These are phyloP conservation scores for Suillus subalutaceus DNA, from an alignment of 768 basidiomycete genomes.

Conservation along the genomic window DNA sequence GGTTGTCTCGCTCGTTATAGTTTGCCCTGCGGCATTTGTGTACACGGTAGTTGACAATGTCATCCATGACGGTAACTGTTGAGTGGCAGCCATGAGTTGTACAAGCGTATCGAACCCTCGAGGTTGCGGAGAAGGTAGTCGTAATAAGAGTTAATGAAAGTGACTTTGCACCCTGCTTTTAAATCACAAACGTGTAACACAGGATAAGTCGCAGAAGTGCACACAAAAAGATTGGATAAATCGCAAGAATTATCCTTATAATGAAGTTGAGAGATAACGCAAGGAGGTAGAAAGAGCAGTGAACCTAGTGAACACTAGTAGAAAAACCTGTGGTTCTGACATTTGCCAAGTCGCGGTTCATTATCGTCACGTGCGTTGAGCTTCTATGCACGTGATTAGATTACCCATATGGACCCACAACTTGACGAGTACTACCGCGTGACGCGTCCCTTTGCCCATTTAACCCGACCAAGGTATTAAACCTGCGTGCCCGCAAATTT, in stretches of 20 bases:
- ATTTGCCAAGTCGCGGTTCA: conserved; percentile 30
- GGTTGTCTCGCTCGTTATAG: conserved; percentile 59
- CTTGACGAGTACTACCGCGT: too few relatives aligned
- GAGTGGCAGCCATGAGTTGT: conserved; percentile 46
- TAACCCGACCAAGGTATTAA: too few relatives aligned
- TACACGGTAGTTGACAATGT: conserved; percentile 54
- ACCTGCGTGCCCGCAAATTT: not conserved
- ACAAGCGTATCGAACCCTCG: conserved; percentile 15
- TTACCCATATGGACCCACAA: too few relatives aligned
- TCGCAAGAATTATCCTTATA: conserved; percentile 18
- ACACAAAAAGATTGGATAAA: not conserved
- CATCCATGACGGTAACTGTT: conserved; percentile 75
- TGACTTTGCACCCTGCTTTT: conserved; percentile 17
- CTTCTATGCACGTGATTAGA: conserved; percentile 17
- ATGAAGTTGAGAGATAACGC: conserved; percentile 22
- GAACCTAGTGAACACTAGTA: not conserved
- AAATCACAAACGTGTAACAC: conserved; percentile 6
- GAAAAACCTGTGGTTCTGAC: not conserved
- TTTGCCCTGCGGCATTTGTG: conserved; percentile 54
- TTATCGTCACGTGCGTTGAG: conserved; percentile 36
- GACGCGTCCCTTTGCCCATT: too few relatives aligned
- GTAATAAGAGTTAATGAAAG: conserved; percentile 29
- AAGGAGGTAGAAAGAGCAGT: conserved; percentile 11
- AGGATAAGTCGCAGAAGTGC: not conserved
- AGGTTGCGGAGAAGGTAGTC: conserved; percentile 11